Percentiles rank a stretch among this genome's conserved stretches.
phyloP scores from a whole-genome alignment of 306 rosid genomes.

The Abrus precatorius region DNA sequence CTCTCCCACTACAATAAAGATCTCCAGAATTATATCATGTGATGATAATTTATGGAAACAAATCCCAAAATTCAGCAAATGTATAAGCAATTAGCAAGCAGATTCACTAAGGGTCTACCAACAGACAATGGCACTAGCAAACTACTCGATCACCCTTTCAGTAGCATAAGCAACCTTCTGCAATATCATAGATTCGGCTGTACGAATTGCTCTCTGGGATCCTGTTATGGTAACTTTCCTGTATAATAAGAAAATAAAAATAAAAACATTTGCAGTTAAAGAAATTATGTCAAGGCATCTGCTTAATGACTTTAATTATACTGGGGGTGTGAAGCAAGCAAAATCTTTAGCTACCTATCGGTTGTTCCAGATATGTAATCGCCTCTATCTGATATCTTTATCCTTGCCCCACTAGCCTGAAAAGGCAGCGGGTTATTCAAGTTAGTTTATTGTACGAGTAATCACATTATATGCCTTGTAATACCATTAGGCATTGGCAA shows the following conservation, averaged over 20 bases:
- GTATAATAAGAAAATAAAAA: slow-evolving; percentile 45
- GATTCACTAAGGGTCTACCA: slow-evolving; percentile 55
- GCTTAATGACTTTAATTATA: background rate
- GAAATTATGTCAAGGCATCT: slow-evolving; percentile 6
- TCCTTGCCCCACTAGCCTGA: slow-evolving; percentile 96
- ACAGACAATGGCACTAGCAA: slow-evolving; percentile 46
- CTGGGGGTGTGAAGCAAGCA: background rate
- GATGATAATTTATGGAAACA: slow-evolving; percentile 50
- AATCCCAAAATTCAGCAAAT: slow-evolving; percentile 59
- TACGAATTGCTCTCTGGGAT: slow-evolving; percentile 87
- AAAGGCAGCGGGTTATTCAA: slow-evolving; percentile 39
- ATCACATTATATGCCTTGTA: slow-evolving; percentile 23
- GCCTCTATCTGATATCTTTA: slow-evolving; percentile 98
- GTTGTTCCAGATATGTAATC: slow-evolving; percentile 96
- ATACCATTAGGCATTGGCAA: slow-evolving; percentile 40
- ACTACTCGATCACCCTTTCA: slow-evolving; percentile 74
- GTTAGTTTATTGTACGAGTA: slow-evolving; percentile 31
- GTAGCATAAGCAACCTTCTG: slow-evolving; percentile 94
- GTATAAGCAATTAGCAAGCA: slow-evolving; percentile 55
- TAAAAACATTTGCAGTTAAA: slow-evolving; percentile 19
- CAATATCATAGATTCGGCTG: slow-evolving; percentile 91
- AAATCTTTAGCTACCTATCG: slow-evolving; percentile 70
- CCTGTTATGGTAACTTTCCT: slow-evolving; percentile 99
- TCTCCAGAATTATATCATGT: slow-evolving; percentile 57
- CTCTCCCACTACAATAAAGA: slow-evolving; percentile 57